Conservation (phyloP, 192 early-diverging fungal species). For the Coemansia sp. region DNA sequence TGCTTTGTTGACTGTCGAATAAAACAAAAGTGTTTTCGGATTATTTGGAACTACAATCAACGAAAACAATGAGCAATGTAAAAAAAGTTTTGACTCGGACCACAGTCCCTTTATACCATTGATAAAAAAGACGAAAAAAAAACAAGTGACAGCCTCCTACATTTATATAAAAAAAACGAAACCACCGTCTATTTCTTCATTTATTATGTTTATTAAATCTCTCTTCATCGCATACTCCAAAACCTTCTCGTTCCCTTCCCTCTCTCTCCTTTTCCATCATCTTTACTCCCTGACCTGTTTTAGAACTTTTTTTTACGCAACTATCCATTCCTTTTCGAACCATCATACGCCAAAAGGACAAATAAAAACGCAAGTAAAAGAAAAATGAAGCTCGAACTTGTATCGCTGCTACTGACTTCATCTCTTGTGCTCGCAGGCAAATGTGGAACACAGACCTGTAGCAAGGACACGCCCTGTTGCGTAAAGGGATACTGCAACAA, state of each 20-base stretch:
- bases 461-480: conserved; percentile 52
- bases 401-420: conserved; percentile 10
- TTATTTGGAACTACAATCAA: neutral
- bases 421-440: conserved; percentile 13
- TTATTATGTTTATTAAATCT: no score
- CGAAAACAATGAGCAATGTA: neutral
- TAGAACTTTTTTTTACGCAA: neutral
- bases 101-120: neutral
- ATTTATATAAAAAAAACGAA: no score
- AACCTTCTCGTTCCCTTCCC: neutral
- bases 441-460: conserved; percentile 30
- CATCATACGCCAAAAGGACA: no score
- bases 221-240: neutral
- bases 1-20: no score
- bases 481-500: conserved; percentile 50
- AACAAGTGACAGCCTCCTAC: no score
- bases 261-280: neutral
- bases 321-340: no score
- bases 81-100: neutral
- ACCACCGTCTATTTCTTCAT: no score
- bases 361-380: no score
- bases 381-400: conserved; percentile 15
- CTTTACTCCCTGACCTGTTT: neutral
- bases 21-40: no score
- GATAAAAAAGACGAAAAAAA: no score